A percentile compares a stretch with the other conserved stretches of the same genome.
phyloP scores from a whole-genome alignment of 192 early-diverging fungal species.

The Coemansia sp. region DNA sequence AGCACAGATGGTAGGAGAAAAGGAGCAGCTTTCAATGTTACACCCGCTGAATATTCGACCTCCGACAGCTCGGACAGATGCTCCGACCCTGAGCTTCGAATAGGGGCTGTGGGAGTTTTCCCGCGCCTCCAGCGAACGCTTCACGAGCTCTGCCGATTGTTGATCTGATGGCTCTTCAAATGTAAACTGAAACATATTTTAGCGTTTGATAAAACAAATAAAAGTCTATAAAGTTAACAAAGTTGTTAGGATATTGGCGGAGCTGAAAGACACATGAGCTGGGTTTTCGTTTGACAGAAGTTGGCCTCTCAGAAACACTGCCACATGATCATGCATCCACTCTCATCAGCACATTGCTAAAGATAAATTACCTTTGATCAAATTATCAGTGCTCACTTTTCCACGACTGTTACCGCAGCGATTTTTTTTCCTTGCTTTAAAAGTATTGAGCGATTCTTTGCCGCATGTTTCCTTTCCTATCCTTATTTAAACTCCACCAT shows the following conservation, averaged over 20 bases:
- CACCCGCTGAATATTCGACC: constrained; percentile 70
- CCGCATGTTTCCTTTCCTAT: background rate
- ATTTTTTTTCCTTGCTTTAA: constrained; percentile 6
- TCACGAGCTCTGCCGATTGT: constrained; percentile 19
- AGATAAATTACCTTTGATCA: too few relatives aligned
- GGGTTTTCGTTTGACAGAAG: too few relatives aligned
- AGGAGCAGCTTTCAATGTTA: constrained; percentile 91
- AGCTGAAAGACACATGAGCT: too few relatives aligned
- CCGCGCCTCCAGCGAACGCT: constrained; percentile 56
- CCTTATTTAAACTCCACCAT: background rate
- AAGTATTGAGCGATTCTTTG: too few relatives aligned
- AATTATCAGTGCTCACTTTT: too few relatives aligned
- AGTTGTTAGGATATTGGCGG: too few relatives aligned
- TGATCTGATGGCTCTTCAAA: constrained; percentile 27
- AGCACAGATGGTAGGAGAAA: constrained; percentile 84
- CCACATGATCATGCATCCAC: too few relatives aligned
- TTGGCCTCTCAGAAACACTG: too few relatives aligned
- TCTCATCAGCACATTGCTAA: too few relatives aligned
- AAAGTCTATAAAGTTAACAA: too few relatives aligned
- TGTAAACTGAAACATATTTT: constrained; percentile 15
- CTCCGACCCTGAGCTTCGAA: constrained; percentile 89
- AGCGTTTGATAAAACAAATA: too few relatives aligned
- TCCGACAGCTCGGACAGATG: constrained; percentile 68
- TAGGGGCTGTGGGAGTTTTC: constrained; percentile 84
- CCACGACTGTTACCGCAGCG: constrained; percentile 13